Percentiles rank a stretch among this genome's conserved stretches.
Conservation (phyloP, 2,329 filamentous ascomycete genomes). For the Phyllachora maydis region DNA sequence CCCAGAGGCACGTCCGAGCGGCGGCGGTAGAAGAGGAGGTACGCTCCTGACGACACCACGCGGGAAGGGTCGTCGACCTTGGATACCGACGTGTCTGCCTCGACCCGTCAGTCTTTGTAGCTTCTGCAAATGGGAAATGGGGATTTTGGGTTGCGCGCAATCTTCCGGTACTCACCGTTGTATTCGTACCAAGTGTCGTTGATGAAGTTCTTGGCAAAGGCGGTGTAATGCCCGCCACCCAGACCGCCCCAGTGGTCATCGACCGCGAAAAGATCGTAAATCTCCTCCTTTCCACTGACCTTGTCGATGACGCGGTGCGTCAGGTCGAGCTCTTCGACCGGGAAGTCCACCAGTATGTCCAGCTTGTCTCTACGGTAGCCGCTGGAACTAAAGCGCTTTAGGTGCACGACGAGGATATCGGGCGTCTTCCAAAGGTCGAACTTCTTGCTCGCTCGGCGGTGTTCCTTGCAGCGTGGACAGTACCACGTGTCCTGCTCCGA, state of each 20-base stretch:
- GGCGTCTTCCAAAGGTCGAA: slow-evolving; percentile 94
- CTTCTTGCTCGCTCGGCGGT: slow-evolving; percentile 82
- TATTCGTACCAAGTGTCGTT: slow-evolving; percentile 89
- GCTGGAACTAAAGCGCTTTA: slow-evolving; percentile 85
- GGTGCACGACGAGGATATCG: slow-evolving; percentile 82
- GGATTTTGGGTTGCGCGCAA: too few relatives aligned
- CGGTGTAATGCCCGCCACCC: slow-evolving; percentile 90
- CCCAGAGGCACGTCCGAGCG: slow-evolving; percentile 61
- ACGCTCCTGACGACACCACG: slow-evolving; percentile 60
- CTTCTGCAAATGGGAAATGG: background rate
- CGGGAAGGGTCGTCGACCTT: slow-evolving; percentile 34
- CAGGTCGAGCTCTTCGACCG: slow-evolving; percentile 70
- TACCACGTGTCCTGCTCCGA: slow-evolving; percentile 97
- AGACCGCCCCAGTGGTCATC: slow-evolving; percentile 92
- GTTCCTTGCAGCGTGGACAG: slow-evolving; percentile 87
- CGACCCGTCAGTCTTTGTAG: slow-evolving; percentile 18
- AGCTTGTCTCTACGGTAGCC: slow-evolving; percentile 75
- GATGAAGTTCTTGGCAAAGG: slow-evolving; percentile 79
- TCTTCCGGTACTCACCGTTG: slow-evolving; percentile 85
- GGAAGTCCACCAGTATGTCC: slow-evolving; percentile 79
- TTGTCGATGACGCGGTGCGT: slow-evolving; percentile 58
- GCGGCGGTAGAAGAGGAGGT: slow-evolving; percentile 89
- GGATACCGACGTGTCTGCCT: slow-evolving; percentile 54
- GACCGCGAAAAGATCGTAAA: slow-evolving; percentile 88
- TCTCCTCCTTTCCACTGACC: slow-evolving; percentile 59